Percentiles rank a stretch among this genome's conserved stretches.
Evolutionary conservation across 2,329 filamentous ascomycete genomes (phyloP).

Genomic region (Lachnellula subtilissima): DNA sequence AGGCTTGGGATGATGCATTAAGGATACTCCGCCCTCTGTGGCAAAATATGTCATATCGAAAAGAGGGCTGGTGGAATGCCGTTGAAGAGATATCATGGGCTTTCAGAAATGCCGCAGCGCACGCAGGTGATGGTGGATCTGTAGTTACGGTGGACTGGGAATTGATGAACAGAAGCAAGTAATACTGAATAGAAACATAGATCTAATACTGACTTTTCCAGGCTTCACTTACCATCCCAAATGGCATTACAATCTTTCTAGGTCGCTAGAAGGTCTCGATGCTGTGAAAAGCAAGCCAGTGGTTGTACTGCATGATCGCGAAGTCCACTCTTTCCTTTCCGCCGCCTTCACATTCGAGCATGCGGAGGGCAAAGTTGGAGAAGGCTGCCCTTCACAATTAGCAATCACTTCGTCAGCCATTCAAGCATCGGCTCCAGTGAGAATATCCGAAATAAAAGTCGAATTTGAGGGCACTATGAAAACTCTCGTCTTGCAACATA

Average conservation of each 20-base stretch:
- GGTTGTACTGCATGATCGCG: constrained; percentile 47
- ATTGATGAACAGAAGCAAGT: constrained; percentile 53
- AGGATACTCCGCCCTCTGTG: constrained; percentile 52
- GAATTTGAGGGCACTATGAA: constrained; percentile 55
- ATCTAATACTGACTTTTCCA: constrained; percentile 29
- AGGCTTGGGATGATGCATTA: constrained; percentile 50
- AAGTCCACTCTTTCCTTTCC: constrained; percentile 49
- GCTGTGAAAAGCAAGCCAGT: constrained; percentile 41
- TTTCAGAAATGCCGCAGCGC: constrained; percentile 52
- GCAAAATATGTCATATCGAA: constrained; percentile 51
- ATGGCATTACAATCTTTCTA: constrained; percentile 59
- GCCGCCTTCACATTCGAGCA: constrained; percentile 54
- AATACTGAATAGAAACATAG: neutral
- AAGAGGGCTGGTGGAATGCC: constrained; percentile 56
- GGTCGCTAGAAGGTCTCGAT: constrained; percentile 48
- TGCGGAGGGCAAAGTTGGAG: constrained; percentile 57
- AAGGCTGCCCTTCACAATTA: constrained; percentile 54
- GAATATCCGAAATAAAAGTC: constrained; percentile 47
- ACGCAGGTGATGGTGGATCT: constrained; percentile 48
- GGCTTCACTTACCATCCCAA: constrained; percentile 50
- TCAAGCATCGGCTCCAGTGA: constrained; percentile 45
- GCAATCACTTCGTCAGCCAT: constrained; percentile 53
- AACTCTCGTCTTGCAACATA: constrained; percentile 44
- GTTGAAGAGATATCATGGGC: constrained; percentile 58
- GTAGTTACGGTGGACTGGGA: constrained; percentile 63